A percentile compares a stretch with the other conserved stretches of the same genome.
phyloP scores from a whole-genome alignment of 345 rosid species.

The Dimocarpus longan region DNA sequence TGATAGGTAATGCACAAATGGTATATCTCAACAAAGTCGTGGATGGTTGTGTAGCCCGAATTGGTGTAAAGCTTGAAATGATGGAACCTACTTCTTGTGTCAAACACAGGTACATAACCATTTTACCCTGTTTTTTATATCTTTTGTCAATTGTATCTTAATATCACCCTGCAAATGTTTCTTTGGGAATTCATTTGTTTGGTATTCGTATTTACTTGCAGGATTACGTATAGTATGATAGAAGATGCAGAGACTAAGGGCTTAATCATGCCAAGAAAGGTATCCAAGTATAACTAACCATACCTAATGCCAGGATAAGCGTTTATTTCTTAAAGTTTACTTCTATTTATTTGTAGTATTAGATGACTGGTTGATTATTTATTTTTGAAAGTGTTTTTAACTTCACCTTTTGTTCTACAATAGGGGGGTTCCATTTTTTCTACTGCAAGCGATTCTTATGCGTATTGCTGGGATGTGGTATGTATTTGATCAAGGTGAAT shows the following conservation, averaged over 20 bases:
- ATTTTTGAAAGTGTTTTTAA: not conserved
- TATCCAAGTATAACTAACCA: no score
- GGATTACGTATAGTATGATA: constrained; percentile 62
- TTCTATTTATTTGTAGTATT: no score
- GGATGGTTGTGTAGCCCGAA: constrained; percentile 66
- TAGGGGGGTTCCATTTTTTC: constrained; percentile 81
- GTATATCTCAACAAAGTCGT: no score
- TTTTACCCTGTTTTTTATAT: no score
- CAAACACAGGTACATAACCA: constrained; percentile 62
- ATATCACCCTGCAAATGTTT: not conserved
- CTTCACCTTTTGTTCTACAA: constrained; percentile 25
- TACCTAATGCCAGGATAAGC: no score
- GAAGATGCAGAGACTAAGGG: constrained; percentile 70
- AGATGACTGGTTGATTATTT: constrained; percentile 6
- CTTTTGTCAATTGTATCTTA: not conserved
- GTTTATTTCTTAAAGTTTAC: no score
- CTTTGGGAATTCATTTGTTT: not conserved
- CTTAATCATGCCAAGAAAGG: constrained; percentile 63
- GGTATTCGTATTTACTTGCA: not conserved
- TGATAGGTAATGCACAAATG: constrained; percentile 68
- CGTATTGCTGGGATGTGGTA: constrained; percentile 99
- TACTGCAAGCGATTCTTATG: constrained; percentile 91
- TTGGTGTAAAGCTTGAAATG: constrained; percentile 70
- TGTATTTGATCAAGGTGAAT: constrained; percentile 42
- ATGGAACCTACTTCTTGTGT: constrained; percentile 57